These are phyloP conservation scores for Alternaria solani DNA, from an alignment of 2,329 filamentous ascomycete genomes.

Conservation along the genomic window DNA sequence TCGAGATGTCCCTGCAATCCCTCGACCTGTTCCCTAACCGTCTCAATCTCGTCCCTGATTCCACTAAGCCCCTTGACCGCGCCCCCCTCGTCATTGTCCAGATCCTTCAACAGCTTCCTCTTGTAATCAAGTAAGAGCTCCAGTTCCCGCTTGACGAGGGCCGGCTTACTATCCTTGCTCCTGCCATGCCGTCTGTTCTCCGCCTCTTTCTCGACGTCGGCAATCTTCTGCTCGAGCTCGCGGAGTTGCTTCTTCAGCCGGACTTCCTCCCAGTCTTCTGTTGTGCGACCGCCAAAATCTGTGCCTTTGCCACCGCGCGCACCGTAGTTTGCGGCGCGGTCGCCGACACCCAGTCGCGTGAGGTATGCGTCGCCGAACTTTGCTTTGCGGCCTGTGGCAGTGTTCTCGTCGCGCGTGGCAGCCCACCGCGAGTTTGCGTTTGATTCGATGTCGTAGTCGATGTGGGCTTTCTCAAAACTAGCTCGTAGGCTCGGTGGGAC, in stretches of 20 bases:
- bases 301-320: constrained; percentile 75
- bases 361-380: constrained; percentile 98
- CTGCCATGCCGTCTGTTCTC: constrained; percentile 64
- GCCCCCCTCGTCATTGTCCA: constrained; percentile 77
- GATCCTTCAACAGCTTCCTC: constrained; percentile 75
- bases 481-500: constrained; percentile 90
- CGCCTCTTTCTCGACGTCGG: constrained; percentile 78
- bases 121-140: constrained; percentile 97
- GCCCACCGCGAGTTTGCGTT: constrained; percentile 81
- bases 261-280: constrained; percentile 97
- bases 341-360: constrained; percentile 79
- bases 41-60: constrained; percentile 83
- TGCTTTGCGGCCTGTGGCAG: constrained; percentile 86
- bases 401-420: constrained; percentile 78
- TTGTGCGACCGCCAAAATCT: constrained; percentile 85
- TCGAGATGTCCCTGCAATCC: constrained; percentile 84
- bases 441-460: constrained; percentile 92
- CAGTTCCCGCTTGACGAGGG: constrained; percentile 90
- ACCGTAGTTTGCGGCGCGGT: constrained; percentile 72
- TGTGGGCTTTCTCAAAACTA: constrained; percentile 93
- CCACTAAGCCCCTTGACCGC: constrained; percentile 71
- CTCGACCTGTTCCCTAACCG: constrained; percentile 93
- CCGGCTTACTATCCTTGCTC: constrained; percentile 78
- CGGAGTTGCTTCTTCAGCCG: constrained; percentile 89
- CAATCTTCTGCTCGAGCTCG: constrained; percentile 88